Base-by-base conservation (phyloP, 2,329 filamentous ascomycete genomes). In the Mycosphaerelloides madeirae region DNA sequence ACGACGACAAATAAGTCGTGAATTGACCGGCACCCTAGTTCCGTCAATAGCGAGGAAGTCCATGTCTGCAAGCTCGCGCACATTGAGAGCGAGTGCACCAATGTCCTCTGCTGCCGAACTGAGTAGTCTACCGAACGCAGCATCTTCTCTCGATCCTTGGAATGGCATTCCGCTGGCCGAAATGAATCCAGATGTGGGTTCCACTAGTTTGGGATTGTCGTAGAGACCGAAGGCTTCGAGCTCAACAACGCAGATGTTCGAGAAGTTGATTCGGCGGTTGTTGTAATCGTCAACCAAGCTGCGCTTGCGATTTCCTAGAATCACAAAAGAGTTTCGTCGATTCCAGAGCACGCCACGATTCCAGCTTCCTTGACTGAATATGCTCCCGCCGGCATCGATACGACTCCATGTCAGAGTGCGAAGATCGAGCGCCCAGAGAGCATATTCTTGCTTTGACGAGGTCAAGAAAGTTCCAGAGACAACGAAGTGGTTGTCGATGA, bases 221-320 rank as follows among this genome's bases (percentile, higher is more conserved):
- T 96, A 97, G 33, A 98, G 82, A 1, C 93, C 93, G 70, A 97
- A 98, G 0, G 93, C 90, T 64, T 98, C 93, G 9, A 98, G 75
- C 66, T 98, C 93, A 7, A 98, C 91, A 76, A 97, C 85, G 65
- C 93, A 97, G 20, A 97, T 82, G 61, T 98, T 94, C 8, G 86
- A 87, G 64, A 97, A 98, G 67, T 98, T 98, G 68, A 98, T 94
- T 19, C 93, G 84, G 9, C 93, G 85, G 61, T 97, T 93, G 63
- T 97, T 97, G 68, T 98, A 98, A 66, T 98, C 93, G 57, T 98
- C 91, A 1, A 97, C 91, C 25, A 98, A 75, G 56, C 87, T 96
- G 50, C 93, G 77, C 67, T 95, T 95, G 29, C 93, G 81, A 65
- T 96, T 94, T 36, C 93, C 93, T 29, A 98, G 75, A 52, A 98